These are phyloP conservation scores for Neltuma alba DNA, from an alignment of 306 rosid species.

Conservation along the genomic window DNA sequence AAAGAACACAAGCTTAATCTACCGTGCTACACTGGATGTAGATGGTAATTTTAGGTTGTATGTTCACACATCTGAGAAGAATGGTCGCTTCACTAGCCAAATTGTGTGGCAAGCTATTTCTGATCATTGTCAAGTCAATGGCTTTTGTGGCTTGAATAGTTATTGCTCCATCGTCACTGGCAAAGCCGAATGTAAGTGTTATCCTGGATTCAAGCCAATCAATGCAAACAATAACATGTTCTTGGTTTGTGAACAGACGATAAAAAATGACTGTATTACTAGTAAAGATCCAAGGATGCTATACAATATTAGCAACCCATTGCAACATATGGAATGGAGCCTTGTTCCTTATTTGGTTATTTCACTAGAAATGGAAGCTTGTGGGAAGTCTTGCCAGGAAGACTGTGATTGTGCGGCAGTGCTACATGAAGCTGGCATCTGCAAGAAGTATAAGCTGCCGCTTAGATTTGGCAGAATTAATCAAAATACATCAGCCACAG, in stretches of 20 bases:
- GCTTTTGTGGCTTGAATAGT: conserved; percentile 47
- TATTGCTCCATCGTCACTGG: conserved; percentile 27
- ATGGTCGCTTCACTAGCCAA: not conserved
- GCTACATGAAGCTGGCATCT: not conserved
- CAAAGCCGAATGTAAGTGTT: conserved; percentile 31
- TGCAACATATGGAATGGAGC: conserved; percentile 1
- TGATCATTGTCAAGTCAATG: conserved; percentile 31
- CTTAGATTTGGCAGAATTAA: not conserved
- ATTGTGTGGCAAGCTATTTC: conserved; percentile 14
- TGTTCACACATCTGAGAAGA: conserved; percentile 33
- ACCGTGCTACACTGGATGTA: conserved; percentile 40
- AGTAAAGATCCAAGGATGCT: conserved; percentile 10
- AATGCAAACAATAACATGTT: conserved; percentile 4
- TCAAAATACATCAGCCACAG: not conserved
- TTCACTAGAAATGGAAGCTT: conserved; percentile 1
- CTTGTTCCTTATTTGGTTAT: conserved; percentile 20
- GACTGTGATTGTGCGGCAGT: conserved; percentile 45
- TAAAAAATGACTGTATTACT: conserved; percentile 29
- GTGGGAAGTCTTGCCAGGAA: conserved; percentile 31
- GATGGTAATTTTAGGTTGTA: conserved; percentile 46
- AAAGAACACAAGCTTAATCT: conserved; percentile 13
- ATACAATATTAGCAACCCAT: not conserved
- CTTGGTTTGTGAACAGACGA: conserved; percentile 16
- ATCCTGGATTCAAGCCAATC: conserved; percentile 37
- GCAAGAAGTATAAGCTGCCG: not conserved